Base-by-base conservation (phyloP, 257 asterid genomes). In the Penstemon barbatus region DNA sequence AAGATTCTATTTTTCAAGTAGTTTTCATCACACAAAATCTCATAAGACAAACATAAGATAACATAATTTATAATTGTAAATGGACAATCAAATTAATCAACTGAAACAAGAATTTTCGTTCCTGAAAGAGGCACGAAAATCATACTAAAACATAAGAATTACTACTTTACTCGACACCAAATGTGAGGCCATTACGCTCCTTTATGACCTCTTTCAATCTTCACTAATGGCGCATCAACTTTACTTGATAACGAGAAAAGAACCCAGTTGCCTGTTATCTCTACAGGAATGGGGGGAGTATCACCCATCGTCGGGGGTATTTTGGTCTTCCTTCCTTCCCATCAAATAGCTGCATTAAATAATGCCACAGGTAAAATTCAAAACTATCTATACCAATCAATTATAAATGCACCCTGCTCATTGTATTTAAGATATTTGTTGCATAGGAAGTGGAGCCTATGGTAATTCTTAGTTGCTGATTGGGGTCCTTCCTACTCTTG, bases 271-370 rank as follows among this genome's bases (percentile, higher is more conserved):
- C 10, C 6, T 39, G 51, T 43, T 39, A 39, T 69, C 10, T 81
- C 88, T 87, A 94, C 80, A 94, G 89, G 85, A 92, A 92, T 4
- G 98, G 98, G 38, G 98, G 99, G 68, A 94, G 79, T 69, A 94
- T 89, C 69, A 94, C 93, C 97, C 97, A 94, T 78, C 99, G 83
- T 8, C 97, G 80, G 40, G 99, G 99, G 65, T 94, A 94, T 74
- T 74, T 94, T 3, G 92, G 94, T 19, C 80, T 81, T 72, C 99
- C 97, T 7, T 94, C 97, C 81, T 86, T 91, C 64, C 99, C 99
- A 65, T 91, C 99, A 70, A 94, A 94, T 62, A 94, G 81, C 99
- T 94, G 93, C 83, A 71, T 66, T 49, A 65, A 51, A 70, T 9
- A 33, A 33, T 15, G 66, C 53, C 68, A 75, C 71, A 33, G 37